phyloP scores from a whole-genome alignment of 805 yeast species.

The Ogataea glucozyma region DNA sequence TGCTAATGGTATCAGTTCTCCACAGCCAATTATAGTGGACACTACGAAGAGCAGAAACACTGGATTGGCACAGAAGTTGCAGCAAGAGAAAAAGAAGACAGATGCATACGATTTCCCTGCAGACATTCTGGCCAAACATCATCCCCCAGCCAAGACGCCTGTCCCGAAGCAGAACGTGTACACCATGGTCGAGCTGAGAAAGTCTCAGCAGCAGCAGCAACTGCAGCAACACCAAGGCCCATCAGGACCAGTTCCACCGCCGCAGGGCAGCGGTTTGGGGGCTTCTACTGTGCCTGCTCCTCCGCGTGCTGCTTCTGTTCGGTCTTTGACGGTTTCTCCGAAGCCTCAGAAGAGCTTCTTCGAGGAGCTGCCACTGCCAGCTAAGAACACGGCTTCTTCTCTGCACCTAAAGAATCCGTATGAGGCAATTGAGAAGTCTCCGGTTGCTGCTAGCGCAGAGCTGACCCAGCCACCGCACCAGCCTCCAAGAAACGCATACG shows the following conservation, averaged over 20 bases:
- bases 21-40: slow-evolving; percentile 7
- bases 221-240: too few species aligned
- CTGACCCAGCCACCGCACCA: neutral
- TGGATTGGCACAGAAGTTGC: slow-evolving; percentile 34
- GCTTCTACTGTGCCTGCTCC: neutral
- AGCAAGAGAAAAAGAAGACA: slow-evolving; percentile 56
- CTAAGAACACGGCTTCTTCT: slow-evolving; percentile 8
- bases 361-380: slow-evolving; percentile 54
- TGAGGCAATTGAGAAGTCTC: slow-evolving; percentile 15
- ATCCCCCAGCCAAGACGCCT: slow-evolving; percentile 42
- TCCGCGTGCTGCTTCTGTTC: slow-evolving; percentile 7
- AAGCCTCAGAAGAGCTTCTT: slow-evolving; percentile 48
- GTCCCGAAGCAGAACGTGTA: slow-evolving; percentile 33
- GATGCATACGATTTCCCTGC: slow-evolving; percentile 79
- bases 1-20: slow-evolving; percentile 1
- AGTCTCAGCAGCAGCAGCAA: too few species aligned
- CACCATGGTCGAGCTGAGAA: slow-evolving; percentile 28
- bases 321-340: slow-evolving; percentile 6
- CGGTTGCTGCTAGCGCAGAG: slow-evolving; percentile 6
- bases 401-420: slow-evolving; percentile 30
- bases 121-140: slow-evolving; percentile 46
- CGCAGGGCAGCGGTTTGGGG: slow-evolving; percentile 4
- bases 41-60: slow-evolving; percentile 10
- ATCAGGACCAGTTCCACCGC: slow-evolving; percentile 10
- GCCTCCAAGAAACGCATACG: slow-evolving; percentile 5